Conservation (phyloP, 441 rosid genomes). For the Macaranga tanarius region DNA sequence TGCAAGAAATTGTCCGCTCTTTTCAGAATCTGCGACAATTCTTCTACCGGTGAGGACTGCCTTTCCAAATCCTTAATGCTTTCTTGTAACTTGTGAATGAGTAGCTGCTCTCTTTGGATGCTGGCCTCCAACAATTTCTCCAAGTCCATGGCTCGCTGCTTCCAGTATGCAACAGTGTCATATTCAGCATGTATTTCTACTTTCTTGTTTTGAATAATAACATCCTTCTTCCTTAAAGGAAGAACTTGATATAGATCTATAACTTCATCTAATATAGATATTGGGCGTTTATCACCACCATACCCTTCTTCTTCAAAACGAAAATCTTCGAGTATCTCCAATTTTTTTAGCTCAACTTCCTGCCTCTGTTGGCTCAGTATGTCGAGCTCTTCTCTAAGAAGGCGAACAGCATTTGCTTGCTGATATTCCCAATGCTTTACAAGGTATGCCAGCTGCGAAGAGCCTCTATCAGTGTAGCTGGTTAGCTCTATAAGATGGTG, state of each 20-base stretch:
- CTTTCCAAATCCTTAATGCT: conserved; percentile 67
- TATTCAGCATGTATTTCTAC: conserved; percentile 71
- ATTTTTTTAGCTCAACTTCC: conserved; percentile 78
- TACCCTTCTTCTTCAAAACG: conserved; percentile 62
- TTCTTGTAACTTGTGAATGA: conserved; percentile 71
- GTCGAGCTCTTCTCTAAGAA: conserved; percentile 81
- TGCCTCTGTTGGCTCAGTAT: conserved; percentile 68
- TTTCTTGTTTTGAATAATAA: conserved; percentile 45
- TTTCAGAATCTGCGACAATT: conserved; percentile 72
- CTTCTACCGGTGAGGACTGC: conserved; percentile 82
- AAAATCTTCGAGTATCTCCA: conserved; percentile 83
- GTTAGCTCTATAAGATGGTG: conserved; percentile 61
- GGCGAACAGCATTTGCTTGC: conserved; percentile 74
- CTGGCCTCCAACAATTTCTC: conserved; percentile 79
- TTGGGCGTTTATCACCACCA: conserved; percentile 54
- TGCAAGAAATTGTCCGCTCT: conserved; percentile 97
- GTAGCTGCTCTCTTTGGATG: conserved; percentile 63
- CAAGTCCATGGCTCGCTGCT: conserved; percentile 55
- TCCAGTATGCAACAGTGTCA: conserved; percentile 76
- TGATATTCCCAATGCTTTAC: conserved; percentile 85
- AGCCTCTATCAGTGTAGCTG: conserved; percentile 61
- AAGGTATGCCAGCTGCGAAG: conserved; percentile 79
- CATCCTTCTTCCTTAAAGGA: conserved; percentile 47
- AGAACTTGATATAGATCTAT: conserved; percentile 47
- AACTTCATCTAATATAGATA: conserved; percentile 58